A percentile compares a stretch with the other conserved stretches of the same genome.
phyloP scores from a whole-genome alignment of 176 grass and related monocot genomes.

The Ananas comosus region DNA sequence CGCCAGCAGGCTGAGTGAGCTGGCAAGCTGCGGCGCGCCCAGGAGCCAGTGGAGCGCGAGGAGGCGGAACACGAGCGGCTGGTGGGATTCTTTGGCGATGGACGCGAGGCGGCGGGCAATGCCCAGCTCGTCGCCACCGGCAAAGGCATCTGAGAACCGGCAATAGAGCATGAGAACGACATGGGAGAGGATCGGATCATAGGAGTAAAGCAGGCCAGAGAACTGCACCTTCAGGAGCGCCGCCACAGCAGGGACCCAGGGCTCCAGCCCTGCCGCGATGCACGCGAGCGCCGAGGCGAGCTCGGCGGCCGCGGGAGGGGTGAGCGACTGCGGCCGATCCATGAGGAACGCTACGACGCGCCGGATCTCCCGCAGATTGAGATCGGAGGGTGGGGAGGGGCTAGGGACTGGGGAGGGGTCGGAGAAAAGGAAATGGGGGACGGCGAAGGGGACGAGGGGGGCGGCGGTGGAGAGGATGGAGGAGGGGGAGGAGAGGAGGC shows the following conservation, averaged over 20 bases:
- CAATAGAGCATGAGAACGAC: conserved; percentile 54
- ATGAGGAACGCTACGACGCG: conserved; percentile 61
- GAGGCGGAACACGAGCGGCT: conserved; percentile 43
- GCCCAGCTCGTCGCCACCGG: conserved; percentile 42
- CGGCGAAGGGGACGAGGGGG: conserved; percentile 48
- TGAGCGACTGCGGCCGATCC: conserved; percentile 68
- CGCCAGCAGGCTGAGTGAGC: conserved; percentile 15
- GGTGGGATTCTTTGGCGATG: conserved; percentile 43
- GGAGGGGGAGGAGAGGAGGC: conserved; percentile 34
- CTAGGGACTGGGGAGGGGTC: not conserved
- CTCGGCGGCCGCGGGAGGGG: conserved; percentile 50
- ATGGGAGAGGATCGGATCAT: conserved; percentile 59
- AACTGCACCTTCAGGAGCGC: conserved; percentile 90
- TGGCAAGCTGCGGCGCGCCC: conserved; percentile 32
- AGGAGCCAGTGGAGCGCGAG: conserved; percentile 81
- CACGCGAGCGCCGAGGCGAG: conserved; percentile 45
- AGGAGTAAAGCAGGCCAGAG: conserved; percentile 55
- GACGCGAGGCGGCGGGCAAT: conserved; percentile 46
- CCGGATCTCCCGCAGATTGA: conserved; percentile 68
- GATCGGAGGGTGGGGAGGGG: conserved; percentile 35
- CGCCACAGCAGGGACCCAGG: conserved; percentile 49
- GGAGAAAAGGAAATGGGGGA: conserved; percentile 18
- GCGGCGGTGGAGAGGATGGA: conserved; percentile 57
- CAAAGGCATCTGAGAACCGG: conserved; percentile 53
- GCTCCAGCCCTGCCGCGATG: conserved; percentile 39